Base-by-base conservation (phyloP, 257 asterid species). In the Buddleja alternifolia region DNA sequence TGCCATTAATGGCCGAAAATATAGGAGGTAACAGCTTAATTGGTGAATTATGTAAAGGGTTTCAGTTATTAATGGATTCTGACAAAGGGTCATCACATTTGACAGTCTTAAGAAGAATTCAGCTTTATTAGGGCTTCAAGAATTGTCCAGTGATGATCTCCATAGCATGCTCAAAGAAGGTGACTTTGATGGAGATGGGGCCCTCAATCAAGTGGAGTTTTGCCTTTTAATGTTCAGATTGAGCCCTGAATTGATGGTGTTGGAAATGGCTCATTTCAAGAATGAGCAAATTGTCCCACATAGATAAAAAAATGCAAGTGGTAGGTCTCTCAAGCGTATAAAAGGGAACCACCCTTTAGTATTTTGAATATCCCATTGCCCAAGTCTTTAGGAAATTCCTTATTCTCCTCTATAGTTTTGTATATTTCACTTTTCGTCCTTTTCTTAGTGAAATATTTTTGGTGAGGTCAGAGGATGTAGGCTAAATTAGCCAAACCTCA, bases 161-260 rank as follows among this genome's bases (percentile, higher is more conserved):
- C 23, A 0, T 2, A 8, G 72, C 7, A 82, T 82, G 87, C 53
- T 78, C 0, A 73, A 70, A 48, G 87, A 81, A 66, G 87, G 89
- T 1, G 90, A 84, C 21, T 76, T 84, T 54, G 90, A 84, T 58
- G 90, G 90, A 44, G 90, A 84, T 66, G 87, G 85, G 10, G 87
- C 90, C 3, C 70, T 84, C 41, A 78, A 81, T 72, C 89, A 81
- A 81, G 81, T 84, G 89, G 86, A 84, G 57, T 84, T 84, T 55
- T 81, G 89, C 56, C 86, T 84, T 8, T 34, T 84, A 64, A 81
- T 84, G 89, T 84, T 84, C 67, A 81, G 84, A 63, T 81, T 78
- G 67, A 84, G 89, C 50, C 89, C 89, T 6, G 83, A 81, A 45
- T 68, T 84, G 81, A 84, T 84, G 89, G 89, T 73, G 74, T 65